These are phyloP conservation scores for Phialocephala subalpina DNA, from an alignment of 2,329 filamentous ascomycete genomes.

Conservation along the genomic window DNA sequence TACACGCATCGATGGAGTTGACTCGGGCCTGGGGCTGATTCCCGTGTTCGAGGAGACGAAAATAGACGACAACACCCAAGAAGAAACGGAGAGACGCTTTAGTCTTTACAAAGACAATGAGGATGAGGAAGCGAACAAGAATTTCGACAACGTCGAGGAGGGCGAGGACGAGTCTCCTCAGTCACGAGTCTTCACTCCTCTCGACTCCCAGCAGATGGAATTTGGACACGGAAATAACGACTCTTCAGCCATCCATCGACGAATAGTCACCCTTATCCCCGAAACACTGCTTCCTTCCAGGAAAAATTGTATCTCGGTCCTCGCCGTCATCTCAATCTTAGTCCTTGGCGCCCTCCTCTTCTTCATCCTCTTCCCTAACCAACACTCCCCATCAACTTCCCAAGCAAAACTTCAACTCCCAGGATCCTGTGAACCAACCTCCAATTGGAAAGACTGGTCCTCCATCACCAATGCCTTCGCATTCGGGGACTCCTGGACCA, in stretches of 20 bases:
- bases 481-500: slow-evolving; percentile 52
- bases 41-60: too few relatives aligned
- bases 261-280: too few relatives aligned
- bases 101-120: too few relatives aligned
- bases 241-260: neutral
- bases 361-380: neutral
- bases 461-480: slow-evolving; percentile 51
- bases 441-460: slow-evolving; percentile 39
- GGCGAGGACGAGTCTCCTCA: too few relatives aligned
- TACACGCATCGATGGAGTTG: too few relatives aligned
- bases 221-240: neutral
- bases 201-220: neutral
- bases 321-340: neutral
- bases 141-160: too few relatives aligned
- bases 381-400: neutral
- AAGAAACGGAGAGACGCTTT: too few relatives aligned
- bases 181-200: too few relatives aligned
- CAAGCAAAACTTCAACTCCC: neutral
- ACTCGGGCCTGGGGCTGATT: too few relatives aligned
- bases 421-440: slow-evolving; percentile 12
- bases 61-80: too few relatives aligned
- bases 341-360: neutral
- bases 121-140: too few relatives aligned
- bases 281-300: neutral
- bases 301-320: neutral